Percentiles rank a stretch among this genome's conserved stretches.
phyloP scores from a whole-genome alignment of 495 filamentous ascomycete species.

The Penicillium lividum region DNA sequence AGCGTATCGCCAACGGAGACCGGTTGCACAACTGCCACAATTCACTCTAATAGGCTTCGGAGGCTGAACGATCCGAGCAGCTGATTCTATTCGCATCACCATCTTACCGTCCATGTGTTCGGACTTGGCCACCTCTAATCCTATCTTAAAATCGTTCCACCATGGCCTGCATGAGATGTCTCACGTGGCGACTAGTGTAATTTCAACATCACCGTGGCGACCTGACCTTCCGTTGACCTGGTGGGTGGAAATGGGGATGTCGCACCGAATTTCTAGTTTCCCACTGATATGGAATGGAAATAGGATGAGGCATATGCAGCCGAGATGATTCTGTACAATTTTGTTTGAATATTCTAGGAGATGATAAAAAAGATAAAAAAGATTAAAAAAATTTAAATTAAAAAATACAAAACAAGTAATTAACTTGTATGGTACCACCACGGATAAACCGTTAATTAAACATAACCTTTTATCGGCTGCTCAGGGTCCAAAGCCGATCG shows the following conservation, averaged over 20 bases:
- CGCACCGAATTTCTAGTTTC: slow-evolving; percentile 9
- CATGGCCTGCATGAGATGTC: slow-evolving; percentile 37
- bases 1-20: slow-evolving; percentile 47
- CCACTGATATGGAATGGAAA: neutral
- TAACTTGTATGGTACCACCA: neutral
- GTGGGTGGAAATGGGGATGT: slow-evolving; percentile 18
- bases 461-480: slow-evolving; percentile 9
- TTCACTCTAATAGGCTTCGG: slow-evolving; percentile 26
- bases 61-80: slow-evolving; percentile 27
- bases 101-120: neutral
- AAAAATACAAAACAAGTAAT: neutral
- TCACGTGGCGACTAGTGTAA: slow-evolving; percentile 31
- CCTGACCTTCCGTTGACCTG: slow-evolving; percentile 24
- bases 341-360: neutral
- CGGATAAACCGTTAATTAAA: slow-evolving; percentile 4
- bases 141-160: slow-evolving; percentile 12
- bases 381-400: neutral
- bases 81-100: slow-evolving; percentile 20
- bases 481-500: slow-evolving; percentile 14
- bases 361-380: too few relatives aligned
- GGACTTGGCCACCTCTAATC: neutral
- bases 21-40: slow-evolving; percentile 15
- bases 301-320: slow-evolving; percentile 4
- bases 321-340: neutral
- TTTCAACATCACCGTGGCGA: slow-evolving; percentile 18